Conservation (phyloP, 495 filamentous ascomycete genomes). For the Hypoxylon lienhwacheense region DNA sequence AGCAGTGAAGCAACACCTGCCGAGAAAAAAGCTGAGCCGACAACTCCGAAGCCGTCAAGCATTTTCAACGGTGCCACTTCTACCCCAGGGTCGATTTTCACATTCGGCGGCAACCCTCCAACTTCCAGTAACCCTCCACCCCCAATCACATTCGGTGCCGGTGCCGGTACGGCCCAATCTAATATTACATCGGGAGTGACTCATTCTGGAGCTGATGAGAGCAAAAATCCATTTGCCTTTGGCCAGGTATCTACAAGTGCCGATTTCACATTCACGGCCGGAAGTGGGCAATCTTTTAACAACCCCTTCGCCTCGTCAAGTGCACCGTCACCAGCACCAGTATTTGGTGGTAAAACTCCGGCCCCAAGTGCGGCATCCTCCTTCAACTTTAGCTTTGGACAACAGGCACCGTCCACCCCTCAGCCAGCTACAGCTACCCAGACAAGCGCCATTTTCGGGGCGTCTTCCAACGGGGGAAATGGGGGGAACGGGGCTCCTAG, state of each 20-base stretch:
- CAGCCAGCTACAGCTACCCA: conserved; percentile 34
- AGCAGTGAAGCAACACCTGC: conserved; percentile 25
- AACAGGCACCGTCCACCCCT: conserved; percentile 29
- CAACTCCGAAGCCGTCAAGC: conserved; percentile 19
- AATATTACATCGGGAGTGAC: too few relatives aligned
- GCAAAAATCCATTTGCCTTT: conserved; percentile 29
- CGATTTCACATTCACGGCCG: conserved; percentile 48
- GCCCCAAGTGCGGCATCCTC: conserved; percentile 39
- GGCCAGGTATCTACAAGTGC: conserved; percentile 27
- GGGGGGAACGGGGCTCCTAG: conserved; percentile 27
- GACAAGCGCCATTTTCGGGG: conserved; percentile 23
- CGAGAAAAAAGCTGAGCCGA: conserved; percentile 34
- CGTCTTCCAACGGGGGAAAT: conserved; percentile 18
- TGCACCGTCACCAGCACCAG: conserved; percentile 14
- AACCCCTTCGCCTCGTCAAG: conserved; percentile 47
- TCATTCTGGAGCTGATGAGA: too few relatives aligned
- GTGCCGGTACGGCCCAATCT: conserved; percentile 8
- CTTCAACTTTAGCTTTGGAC: conserved; percentile 42
- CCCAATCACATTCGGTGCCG: conserved; percentile 24
- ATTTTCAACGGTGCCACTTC: conserved; percentile 24
- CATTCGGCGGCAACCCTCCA: conserved; percentile 27
- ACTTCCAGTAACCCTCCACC: conserved; percentile 8
- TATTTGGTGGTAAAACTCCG: conserved; percentile 29
- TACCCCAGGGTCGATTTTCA: conserved; percentile 25
- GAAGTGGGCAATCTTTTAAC: conserved; percentile 38